A percentile compares a stretch with the other conserved stretches of the same genome.
phyloP scores from a whole-genome alignment of 306 rosid species.

The Lathyrus aphaca region DNA sequence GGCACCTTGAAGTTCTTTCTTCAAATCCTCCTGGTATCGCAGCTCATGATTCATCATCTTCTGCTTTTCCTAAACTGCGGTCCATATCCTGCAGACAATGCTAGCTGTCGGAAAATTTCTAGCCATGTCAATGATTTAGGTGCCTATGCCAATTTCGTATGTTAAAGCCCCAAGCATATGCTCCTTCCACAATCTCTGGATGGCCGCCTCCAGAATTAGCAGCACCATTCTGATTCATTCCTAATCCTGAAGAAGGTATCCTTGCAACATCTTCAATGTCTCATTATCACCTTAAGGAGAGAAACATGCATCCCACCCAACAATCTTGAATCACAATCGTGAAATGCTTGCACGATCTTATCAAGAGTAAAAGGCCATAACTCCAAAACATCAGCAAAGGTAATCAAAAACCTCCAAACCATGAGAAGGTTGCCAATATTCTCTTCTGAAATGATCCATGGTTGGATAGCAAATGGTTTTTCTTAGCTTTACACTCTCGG shows the following conservation, averaged over 20 bases:
- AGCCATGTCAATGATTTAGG: slow-evolving; percentile 94
- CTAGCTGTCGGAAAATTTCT: slow-evolving; percentile 89
- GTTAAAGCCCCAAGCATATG: slow-evolving; percentile 97
- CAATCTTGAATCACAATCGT: slow-evolving; percentile 94
- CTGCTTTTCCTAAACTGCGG: slow-evolving; percentile 86
- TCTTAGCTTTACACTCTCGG: slow-evolving; percentile 66
- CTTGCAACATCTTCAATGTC: slow-evolving; percentile 98
- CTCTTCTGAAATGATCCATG: slow-evolving; percentile 87
- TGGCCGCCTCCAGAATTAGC: slow-evolving; percentile 96
- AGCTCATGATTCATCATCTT: no score
- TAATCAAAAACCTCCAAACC: slow-evolving; percentile 96
- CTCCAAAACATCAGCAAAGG: slow-evolving; percentile 91
- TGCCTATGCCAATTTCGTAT: slow-evolving; percentile 91
- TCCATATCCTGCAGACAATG: slow-evolving; percentile 90
- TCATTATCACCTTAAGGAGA: slow-evolving; percentile 81
- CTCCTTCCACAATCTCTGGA: slow-evolving; percentile 97
- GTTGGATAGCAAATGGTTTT: slow-evolving; percentile 83
- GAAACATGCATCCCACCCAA: slow-evolving; percentile 92
- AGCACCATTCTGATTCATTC: slow-evolving; percentile 76
- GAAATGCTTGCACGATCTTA: slow-evolving; percentile 95
- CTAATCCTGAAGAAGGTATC: slow-evolving; percentile 83
- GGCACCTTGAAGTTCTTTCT: no score
- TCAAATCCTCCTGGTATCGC: no score
- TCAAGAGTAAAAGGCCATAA: slow-evolving; percentile 95
- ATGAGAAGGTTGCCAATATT: slow-evolving; percentile 91